Evolutionary conservation across 2,329 filamentous ascomycete species (phyloP), one percentile per base, ranked within the genome.

Genomic region (Aspergillus hiratsukae): DNA sequence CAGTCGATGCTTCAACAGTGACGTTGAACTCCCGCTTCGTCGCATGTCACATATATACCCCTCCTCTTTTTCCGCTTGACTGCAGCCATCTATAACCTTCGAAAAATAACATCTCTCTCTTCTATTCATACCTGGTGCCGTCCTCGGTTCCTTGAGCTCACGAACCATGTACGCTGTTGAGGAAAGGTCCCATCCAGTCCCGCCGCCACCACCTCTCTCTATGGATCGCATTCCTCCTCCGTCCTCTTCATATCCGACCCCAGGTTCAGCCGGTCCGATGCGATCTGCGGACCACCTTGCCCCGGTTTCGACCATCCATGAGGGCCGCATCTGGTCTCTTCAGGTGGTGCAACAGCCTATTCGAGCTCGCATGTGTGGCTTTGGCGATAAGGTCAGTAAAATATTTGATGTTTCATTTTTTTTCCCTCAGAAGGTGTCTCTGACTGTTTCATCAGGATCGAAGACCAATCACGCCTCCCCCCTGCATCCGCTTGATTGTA

Each of bases 331-430:
- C 46, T 79, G 74, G 73, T 88, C 86, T 59, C 82, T 96, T 51
- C 80, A 87, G 63, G 90, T 97, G 58, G 86, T 90, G 63, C 94
- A 99, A 77, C 91, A 97, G 74, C 94, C 94, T 51, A 83, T 90
- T 66, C 86, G 94, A 66, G 94, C 94, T 63, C 89, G 94, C 59
- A 97, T 97, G 94, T 99, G 94, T 78, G 94, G 94, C 7, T 99
- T 97, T 77, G 94, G 94, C 60, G 94, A 99, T 79, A 99, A 97
- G 83, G 90, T 94, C 76, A 5, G 41, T 5, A 11, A 28, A n/a
- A 54, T 53, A 37, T 54, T 51, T 21, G 14, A 9, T 28, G 23
- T 45, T 46, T 11, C 29, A 3, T 41, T 14, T n/a, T 37, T 14
- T 27, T 41, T n/a, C n/a, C 23, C 23, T 52, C 43, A n/a, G 41